These are phyloP conservation scores for Hymenoscyphus salicellus DNA, from an alignment of 2,329 filamentous ascomycete genomes.

Conservation along the genomic window DNA sequence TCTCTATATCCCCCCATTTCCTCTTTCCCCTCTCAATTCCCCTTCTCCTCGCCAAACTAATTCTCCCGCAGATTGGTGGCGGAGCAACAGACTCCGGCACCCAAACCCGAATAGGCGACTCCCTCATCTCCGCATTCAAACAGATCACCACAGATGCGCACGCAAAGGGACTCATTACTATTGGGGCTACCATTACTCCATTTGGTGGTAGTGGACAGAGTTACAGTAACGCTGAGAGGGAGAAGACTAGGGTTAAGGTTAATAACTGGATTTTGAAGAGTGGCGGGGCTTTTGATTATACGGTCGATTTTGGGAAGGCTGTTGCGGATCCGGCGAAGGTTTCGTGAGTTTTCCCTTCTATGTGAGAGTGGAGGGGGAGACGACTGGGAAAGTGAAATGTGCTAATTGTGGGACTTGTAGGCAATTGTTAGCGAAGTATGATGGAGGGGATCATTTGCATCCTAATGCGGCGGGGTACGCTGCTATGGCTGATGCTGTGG, in stretches of 20 bases:
- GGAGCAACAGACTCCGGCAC: constrained; percentile 44
- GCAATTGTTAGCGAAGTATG: constrained; percentile 49
- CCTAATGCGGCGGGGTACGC: constrained; percentile 59
- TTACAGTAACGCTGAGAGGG: constrained; percentile 53
- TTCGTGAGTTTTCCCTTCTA: background rate
- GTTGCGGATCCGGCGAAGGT: constrained; percentile 50
- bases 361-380: too few species aligned
- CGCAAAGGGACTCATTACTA: constrained; percentile 52
- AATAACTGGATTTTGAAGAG: constrained; percentile 60
- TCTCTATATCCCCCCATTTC: background rate
- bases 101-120: constrained; percentile 48
- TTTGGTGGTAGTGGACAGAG: constrained; percentile 47
- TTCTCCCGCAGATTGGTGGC: constrained; percentile 46
- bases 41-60: background rate
- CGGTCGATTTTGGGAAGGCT: constrained; percentile 61
- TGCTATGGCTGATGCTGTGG: constrained; percentile 56
- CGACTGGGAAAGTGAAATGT: too few species aligned
- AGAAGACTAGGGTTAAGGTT: constrained; percentile 53
- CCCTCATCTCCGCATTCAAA: constrained; percentile 55
- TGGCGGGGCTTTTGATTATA: constrained; percentile 53
- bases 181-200: constrained; percentile 65
- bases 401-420: constrained; percentile 26
- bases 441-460: constrained; percentile 65
- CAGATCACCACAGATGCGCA: constrained; percentile 57
- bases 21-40: background rate